Conservation (phyloP, 2,329 filamentous ascomycete species). For the Aspergillus floridensis region DNA sequence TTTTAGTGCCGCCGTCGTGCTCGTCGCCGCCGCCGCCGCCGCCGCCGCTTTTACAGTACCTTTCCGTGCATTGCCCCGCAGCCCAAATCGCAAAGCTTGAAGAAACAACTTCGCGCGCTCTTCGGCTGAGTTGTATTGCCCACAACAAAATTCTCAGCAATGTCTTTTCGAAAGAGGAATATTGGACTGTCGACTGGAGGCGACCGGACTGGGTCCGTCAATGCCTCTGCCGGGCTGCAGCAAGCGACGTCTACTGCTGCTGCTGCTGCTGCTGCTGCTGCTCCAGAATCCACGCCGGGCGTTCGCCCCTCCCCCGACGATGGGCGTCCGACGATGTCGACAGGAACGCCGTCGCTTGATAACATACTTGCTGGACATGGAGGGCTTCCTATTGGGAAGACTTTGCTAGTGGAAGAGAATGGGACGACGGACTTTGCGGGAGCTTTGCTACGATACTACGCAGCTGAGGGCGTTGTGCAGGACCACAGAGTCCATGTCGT, state of each 20-base stretch:
- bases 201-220: constrained; percentile 32
- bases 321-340: constrained; percentile 84
- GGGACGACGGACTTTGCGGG: constrained; percentile 94
- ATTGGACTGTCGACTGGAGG: constrained; percentile 51
- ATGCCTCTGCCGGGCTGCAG: constrained; percentile 24
- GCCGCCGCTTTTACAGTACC: constrained; percentile 24
- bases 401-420: constrained; percentile 77
- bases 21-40: constrained; percentile 16
- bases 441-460: constrained; percentile 80
- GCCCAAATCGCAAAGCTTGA: constrained; percentile 13
- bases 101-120: constrained; percentile 3
- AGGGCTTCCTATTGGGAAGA: constrained; percentile 77
- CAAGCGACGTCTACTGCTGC: constrained; percentile 9
- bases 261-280: constrained; percentile 28
- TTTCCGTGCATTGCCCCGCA: constrained; percentile 21
- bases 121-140: neutral
- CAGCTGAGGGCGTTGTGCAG: constrained; percentile 87
- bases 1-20: constrained; percentile 19
- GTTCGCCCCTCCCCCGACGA: constrained; percentile 84
- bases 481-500: constrained; percentile 85
- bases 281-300: constrained; percentile 45
- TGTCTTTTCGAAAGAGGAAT: constrained; percentile 69
- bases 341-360: constrained; percentile 83
- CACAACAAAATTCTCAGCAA: constrained; percentile 29
- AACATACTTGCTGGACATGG: constrained; percentile 80